phyloP scores from a whole-genome alignment of 2,329 filamentous ascomycete species.

The Lasiodiplodia theobromae region DNA sequence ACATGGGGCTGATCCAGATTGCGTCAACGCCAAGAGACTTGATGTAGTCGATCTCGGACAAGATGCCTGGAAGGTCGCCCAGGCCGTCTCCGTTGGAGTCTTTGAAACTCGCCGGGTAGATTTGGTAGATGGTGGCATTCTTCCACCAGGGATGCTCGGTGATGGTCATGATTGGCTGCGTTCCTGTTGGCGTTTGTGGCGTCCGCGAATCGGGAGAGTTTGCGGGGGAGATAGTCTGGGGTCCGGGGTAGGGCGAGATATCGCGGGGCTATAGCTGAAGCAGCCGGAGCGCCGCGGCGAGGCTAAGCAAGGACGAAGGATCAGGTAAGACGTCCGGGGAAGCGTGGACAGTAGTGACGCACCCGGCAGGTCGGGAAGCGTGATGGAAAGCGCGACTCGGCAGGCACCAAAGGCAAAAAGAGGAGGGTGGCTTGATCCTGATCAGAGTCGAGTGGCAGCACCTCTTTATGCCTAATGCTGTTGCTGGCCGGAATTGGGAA shows the following conservation, averaged over 20 bases:
- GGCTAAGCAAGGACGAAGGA: not conserved
- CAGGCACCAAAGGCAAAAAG: not conserved
- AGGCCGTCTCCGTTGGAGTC: slow-evolving; percentile 64
- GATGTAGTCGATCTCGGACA: slow-evolving; percentile 63
- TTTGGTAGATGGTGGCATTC: slow-evolving; percentile 55
- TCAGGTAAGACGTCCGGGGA: not conserved
- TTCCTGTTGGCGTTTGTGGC: not conserved
- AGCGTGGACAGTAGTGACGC: not conserved
- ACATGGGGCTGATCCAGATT: slow-evolving; percentile 37
- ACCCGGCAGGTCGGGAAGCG: not conserved
- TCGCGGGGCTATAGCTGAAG: not conserved
- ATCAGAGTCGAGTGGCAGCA: not conserved
- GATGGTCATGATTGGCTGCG: slow-evolving; percentile 3
- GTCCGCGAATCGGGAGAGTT: not conserved
- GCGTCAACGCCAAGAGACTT: slow-evolving; percentile 50
- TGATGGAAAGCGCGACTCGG: not conserved
- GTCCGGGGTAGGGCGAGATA: not conserved
- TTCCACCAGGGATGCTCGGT: slow-evolving; percentile 61
- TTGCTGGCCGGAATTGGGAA: slow-evolving; percentile 7
- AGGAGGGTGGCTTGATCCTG: not conserved
- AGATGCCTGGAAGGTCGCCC: slow-evolving; percentile 66
- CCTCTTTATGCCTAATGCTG: slow-evolving; percentile 5
- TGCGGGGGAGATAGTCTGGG: slow-evolving; percentile 5
- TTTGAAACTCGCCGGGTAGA: slow-evolving; percentile 69
- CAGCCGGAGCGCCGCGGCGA: not conserved